Conservation (phyloP, 768 basidiomycete species). For the Omphalotus guepiniiformis region DNA sequence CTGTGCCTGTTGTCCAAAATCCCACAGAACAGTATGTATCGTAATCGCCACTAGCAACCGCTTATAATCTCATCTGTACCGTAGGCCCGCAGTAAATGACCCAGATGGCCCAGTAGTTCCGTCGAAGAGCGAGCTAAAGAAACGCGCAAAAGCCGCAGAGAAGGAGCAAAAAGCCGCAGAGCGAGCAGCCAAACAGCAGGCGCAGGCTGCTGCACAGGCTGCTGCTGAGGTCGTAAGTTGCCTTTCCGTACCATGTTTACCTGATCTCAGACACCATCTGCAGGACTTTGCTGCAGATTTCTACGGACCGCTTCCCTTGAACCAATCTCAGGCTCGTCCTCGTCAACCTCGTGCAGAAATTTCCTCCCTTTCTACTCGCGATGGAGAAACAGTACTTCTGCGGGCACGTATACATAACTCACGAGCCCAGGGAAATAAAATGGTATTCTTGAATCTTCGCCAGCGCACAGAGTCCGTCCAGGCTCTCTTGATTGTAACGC, state of each 20-base stretch:
- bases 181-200: constrained; percentile 74
- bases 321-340: constrained; percentile 84
- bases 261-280: constrained; percentile 4
- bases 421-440: constrained; percentile 90
- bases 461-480: constrained; percentile 87
- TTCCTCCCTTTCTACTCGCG: constrained; percentile 54
- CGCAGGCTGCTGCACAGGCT: constrained; percentile 62
- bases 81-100: constrained; percentile 22
- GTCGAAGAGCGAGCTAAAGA: constrained; percentile 88
- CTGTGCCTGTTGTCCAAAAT: constrained; percentile 18
- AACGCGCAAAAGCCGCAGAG: constrained; percentile 84
- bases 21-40: constrained; percentile 23
- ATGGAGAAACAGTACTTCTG: constrained; percentile 74
- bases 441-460: constrained; percentile 90
- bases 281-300: constrained; percentile 75
- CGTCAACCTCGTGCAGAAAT: constrained; percentile 62
- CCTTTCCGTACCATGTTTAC: neutral
- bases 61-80: neutral
- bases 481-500: constrained; percentile 68
- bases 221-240: constrained; percentile 57
- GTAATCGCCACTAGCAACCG: neutral
- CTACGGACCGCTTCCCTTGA: constrained; percentile 86
- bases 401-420: constrained; percentile 91
- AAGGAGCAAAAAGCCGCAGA: constrained; percentile 89
- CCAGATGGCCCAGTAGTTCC: constrained; percentile 55